Percentiles rank a stretch among this genome's conserved stretches.
These are phyloP conservation scores for Beverwykella pulmonaria DNA, from an alignment of 495 filamentous ascomycete genomes.

Conservation along the genomic window DNA sequence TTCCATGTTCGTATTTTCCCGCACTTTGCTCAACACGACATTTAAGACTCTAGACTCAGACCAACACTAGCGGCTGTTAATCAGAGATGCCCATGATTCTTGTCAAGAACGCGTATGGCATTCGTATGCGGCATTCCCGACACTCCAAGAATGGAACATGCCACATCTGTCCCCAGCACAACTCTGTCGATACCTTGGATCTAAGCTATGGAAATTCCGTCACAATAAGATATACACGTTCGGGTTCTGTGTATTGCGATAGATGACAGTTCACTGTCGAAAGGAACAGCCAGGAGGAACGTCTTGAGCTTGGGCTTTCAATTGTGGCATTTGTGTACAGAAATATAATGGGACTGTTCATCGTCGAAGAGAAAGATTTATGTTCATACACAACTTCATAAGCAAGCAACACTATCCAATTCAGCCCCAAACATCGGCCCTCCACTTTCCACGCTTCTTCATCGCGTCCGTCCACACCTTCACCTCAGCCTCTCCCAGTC, in stretches of 20 bases:
- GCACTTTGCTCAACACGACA: background rate
- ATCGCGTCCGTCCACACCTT: constrained; percentile 50
- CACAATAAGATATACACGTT: too few relatives aligned
- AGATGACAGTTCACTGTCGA: too few relatives aligned
- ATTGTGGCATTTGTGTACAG: too few relatives aligned
- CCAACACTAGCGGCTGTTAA: background rate
- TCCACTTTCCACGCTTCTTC: constrained; percentile 55
- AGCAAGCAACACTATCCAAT: background rate
- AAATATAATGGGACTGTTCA: too few relatives aligned
- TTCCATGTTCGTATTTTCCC: background rate
- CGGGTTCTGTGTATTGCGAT: too few relatives aligned
- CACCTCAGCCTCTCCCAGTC: constrained; percentile 47
- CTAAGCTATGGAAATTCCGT: too few relatives aligned
- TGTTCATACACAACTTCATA: too few relatives aligned
- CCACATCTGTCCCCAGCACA: too few relatives aligned
- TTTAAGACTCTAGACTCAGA: background rate
- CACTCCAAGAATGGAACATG: background rate
- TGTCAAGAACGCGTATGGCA: background rate
- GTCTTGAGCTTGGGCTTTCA: too few relatives aligned
- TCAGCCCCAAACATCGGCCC: constrained; percentile 56
- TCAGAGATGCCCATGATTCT: background rate
- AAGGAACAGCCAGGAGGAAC: too few relatives aligned
- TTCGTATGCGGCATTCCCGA: background rate
- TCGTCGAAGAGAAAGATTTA: too few relatives aligned
- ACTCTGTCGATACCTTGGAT: too few relatives aligned